A percentile compares a stretch with the other conserved stretches of the same genome.
These are phyloP conservation scores for Aspergillus versicolor DNA, from an alignment of 2,329 filamentous ascomycete genomes.

Conservation along the genomic window DNA sequence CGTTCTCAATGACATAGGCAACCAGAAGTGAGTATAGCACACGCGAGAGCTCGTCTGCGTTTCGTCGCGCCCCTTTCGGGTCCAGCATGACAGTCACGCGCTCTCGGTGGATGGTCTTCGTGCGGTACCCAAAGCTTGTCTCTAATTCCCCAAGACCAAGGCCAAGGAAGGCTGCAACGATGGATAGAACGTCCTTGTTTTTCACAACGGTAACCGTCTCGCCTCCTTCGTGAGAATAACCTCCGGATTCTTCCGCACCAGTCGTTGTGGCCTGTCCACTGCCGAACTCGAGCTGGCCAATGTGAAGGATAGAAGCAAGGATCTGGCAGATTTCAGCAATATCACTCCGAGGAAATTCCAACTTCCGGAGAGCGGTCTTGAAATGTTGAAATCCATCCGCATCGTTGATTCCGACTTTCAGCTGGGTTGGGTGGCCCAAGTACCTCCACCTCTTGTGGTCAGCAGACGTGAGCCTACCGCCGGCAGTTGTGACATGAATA, in stretches of 20 bases:
- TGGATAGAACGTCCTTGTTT: conserved; percentile 85
- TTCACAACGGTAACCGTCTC: conserved; percentile 82
- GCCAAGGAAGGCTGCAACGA: conserved; percentile 92
- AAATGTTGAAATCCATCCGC: conserved; percentile 94
- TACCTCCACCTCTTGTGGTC: conserved; percentile 91
- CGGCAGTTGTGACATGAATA: conserved; percentile 38
- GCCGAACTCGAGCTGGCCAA: conserved; percentile 93
- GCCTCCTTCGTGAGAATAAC: conserved; percentile 91
- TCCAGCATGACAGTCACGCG: conserved; percentile 99
- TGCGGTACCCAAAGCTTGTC: conserved; percentile 88
- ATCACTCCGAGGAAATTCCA: conserved; percentile 89
- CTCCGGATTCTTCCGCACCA: conserved; percentile 85
- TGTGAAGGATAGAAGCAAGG: conserved; percentile 89
- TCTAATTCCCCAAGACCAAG: conserved; percentile 79
- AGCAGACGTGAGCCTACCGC: conserved; percentile 54
- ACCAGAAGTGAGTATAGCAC: conserved; percentile 93
- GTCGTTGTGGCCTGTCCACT: conserved; percentile 76
- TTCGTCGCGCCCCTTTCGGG: conserved; percentile 80
- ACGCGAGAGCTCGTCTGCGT: conserved; percentile 89
- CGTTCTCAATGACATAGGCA: conserved; percentile 86
- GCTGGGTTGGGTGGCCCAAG: conserved; percentile 90
- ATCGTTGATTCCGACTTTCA: conserved; percentile 97
- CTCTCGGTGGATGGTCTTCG: conserved; percentile 92
- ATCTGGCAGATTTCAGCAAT: conserved; percentile 98
- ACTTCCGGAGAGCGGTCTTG: conserved; percentile 89